phyloP scores from a whole-genome alignment of 441 rosid genomes.

The Croton laevigatus region DNA sequence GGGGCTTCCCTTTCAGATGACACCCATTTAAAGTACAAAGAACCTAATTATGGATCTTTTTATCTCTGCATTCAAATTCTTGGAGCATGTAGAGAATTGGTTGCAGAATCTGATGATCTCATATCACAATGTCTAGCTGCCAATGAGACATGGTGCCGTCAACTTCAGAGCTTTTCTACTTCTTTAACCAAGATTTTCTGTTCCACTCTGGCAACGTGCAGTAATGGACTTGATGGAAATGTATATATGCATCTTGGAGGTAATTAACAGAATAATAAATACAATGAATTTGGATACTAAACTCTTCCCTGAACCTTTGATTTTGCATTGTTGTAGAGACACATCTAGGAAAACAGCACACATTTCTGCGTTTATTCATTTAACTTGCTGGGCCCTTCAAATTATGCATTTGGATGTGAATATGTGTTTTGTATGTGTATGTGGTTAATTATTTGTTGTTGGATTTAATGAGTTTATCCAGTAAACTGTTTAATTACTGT shows the following conservation, averaged over 20 bases:
- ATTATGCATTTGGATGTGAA: background rate
- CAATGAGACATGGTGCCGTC: slow-evolving; percentile 45
- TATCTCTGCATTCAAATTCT: slow-evolving; percentile 70
- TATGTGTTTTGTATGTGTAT: background rate
- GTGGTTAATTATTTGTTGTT: background rate
- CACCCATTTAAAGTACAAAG: slow-evolving; percentile 28
- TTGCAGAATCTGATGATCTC: slow-evolving; percentile 28
- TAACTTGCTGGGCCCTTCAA: background rate
- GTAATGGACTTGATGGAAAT: slow-evolving; percentile 30
- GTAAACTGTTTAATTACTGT: background rate
- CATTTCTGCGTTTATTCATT: background rate
- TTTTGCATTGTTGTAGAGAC: background rate
- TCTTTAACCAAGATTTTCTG: slow-evolving; percentile 47
- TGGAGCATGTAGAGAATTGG: slow-evolving; percentile 65
- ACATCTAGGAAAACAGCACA: background rate
- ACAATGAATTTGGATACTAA: slow-evolving; percentile 3
- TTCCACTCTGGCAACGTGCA: slow-evolving; percentile 36
- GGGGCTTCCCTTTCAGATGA: slow-evolving; percentile 30
- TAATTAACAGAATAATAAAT: slow-evolving; percentile 30
- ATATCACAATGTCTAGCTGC: slow-evolving; percentile 26
- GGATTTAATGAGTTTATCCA: background rate
- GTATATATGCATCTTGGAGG: slow-evolving; percentile 63
- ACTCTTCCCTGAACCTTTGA: background rate
- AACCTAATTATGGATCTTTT: slow-evolving; percentile 57
- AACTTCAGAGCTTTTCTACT: slow-evolving; percentile 47